Conservation (phyloP, 306 rosid genomes). For the Malus asiatica region DNA sequence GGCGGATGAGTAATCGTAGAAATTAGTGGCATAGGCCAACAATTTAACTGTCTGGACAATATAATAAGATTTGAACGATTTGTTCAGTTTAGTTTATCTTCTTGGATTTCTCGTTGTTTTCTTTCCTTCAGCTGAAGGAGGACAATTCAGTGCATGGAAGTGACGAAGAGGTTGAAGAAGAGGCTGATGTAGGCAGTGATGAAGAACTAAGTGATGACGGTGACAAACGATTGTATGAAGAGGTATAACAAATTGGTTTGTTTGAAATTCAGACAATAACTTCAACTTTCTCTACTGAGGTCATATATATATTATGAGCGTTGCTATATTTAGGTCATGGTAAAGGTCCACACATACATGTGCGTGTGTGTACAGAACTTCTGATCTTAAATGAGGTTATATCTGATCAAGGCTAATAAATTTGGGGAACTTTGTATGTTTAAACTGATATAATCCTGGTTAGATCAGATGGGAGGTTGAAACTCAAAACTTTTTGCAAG, state of each 20-base stretch:
- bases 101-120: neutral
- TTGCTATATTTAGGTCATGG: neutral
- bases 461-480: neutral
- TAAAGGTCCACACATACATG: no score
- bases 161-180: constrained; percentile 89
- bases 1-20: neutral
- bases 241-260: constrained; percentile 38
- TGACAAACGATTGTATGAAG: constrained; percentile 48
- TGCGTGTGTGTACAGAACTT: neutral
- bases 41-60: neutral
- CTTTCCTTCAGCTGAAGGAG: constrained; percentile 56
- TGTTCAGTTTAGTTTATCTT: neutral
- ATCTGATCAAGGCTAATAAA: neutral
- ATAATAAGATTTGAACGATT: neutral
- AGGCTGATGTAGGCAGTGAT: constrained; percentile 64
- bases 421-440: neutral
- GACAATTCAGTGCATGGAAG: constrained; percentile 85
- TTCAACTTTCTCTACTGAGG: neutral
- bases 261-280: neutral
- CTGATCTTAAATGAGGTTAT: neutral
- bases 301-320: neutral
- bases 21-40: neutral
- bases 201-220: constrained; percentile 74
- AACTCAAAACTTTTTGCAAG: neutral
- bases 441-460: neutral